phyloP scores from a whole-genome alignment of 768 basidiomycete species.

The Pleurotus tuber-regium region DNA sequence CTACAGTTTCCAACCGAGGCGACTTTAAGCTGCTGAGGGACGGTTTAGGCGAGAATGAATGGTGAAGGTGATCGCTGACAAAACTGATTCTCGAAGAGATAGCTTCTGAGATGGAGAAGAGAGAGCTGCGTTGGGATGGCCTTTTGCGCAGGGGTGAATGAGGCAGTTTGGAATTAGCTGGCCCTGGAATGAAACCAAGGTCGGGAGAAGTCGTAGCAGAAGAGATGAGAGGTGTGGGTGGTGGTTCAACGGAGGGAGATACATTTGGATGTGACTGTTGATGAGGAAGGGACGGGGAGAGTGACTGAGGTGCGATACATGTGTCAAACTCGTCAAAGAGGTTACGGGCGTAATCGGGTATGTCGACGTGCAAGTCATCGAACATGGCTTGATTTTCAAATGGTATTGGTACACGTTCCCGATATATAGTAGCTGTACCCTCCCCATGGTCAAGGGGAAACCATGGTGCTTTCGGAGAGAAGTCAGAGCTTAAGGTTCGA shows the following conservation, averaged over 20 bases:
- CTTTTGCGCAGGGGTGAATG: background rate
- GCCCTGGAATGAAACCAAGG: background rate
- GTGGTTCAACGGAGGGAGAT: background rate
- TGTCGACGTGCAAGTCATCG: constrained; percentile 2
- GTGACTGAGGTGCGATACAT: background rate
- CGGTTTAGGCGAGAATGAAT: constrained; percentile 3
- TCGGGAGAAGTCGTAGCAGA: background rate
- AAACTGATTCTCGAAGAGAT: constrained; percentile 5
- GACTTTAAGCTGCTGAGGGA: constrained; percentile 2
- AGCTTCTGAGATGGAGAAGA: constrained; percentile 8
- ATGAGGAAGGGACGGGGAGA: background rate
- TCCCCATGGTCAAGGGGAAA: background rate
- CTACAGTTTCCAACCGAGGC: constrained; percentile 1
- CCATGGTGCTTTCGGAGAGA: constrained; percentile 4
- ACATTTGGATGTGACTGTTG: background rate
- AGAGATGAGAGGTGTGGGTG: background rate
- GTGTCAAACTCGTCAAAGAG: constrained; percentile 5
- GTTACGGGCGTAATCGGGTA: constrained; percentile 8
- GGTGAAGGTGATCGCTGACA: constrained; percentile 2
- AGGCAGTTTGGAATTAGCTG: background rate
- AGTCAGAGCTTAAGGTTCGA: background rate
- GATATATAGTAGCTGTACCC: background rate
- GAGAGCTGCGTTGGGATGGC: constrained; percentile 2
- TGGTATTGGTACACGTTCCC: background rate
- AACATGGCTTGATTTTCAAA: background rate